Percentiles rank a stretch among this genome's conserved stretches.
Conservation (phyloP, 345 rosid genomes). For the Populus tremula region DNA sequence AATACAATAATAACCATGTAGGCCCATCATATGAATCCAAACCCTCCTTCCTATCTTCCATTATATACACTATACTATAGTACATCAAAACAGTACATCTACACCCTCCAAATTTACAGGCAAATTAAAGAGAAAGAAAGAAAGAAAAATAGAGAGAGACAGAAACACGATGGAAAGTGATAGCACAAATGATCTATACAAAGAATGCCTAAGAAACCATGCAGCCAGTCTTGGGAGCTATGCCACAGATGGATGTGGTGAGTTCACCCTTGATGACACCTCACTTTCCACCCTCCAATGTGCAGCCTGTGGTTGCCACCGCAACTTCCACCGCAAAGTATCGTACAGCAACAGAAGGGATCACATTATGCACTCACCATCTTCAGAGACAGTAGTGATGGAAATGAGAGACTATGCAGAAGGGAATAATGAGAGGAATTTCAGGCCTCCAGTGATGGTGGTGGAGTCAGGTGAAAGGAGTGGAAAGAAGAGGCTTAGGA, state of each 20-base stretch:
- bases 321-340: slow-evolving; percentile 82
- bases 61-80: neutral
- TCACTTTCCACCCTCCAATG: slow-evolving; percentile 53
- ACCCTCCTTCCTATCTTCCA: neutral
- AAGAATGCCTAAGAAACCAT: slow-evolving; percentile 84
- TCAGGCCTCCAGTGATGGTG: neutral
- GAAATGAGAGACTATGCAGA: slow-evolving; percentile 26
- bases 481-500: slow-evolving; percentile 51
- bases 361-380: neutral
- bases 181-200: slow-evolving; percentile 35
- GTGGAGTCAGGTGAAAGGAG: slow-evolving; percentile 10
- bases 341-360: slow-evolving; percentile 20
- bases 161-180: slow-evolving; percentile 16
- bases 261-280: slow-evolving; percentile 43
- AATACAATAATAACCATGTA: neutral
- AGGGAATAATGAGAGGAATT: neutral
- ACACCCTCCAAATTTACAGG: neutral
- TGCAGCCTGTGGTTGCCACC: slow-evolving; percentile 93
- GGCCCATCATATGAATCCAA: neutral
- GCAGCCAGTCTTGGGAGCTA: slow-evolving; percentile 82
- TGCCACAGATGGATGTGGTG: slow-evolving; percentile 84
- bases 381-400: slow-evolving; percentile 9
- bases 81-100: neutral
- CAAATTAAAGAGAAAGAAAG: neutral
- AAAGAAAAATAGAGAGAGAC: neutral